Evolutionary conservation across 352 stramenopile species (phyloP).

Genomic region (Phytopythium aichiense): DNA sequence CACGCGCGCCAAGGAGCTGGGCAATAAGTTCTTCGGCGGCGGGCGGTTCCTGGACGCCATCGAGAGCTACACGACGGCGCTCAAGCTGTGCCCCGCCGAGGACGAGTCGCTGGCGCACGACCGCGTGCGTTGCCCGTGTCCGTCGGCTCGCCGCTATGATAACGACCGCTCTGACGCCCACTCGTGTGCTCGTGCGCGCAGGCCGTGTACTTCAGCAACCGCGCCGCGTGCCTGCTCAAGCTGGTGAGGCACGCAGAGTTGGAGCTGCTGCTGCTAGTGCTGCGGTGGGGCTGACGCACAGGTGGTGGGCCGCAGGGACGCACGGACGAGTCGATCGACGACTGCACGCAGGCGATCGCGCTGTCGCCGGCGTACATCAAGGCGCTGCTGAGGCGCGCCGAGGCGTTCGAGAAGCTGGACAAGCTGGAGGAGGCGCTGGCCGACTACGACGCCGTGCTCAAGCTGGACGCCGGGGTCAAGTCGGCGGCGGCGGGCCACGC

Average conservation of each 20-base stretch:
- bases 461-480: constrained; percentile 88
- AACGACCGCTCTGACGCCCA: no score
- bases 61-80: constrained; percentile 80
- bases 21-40: constrained; percentile 74
- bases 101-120: constrained; percentile 77
- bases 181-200: constrained; percentile 9
- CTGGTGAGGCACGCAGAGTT: constrained; percentile 20
- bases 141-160: background rate
- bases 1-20: constrained; percentile 75
- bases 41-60: constrained; percentile 74
- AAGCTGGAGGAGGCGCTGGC: constrained; percentile 92
- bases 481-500: constrained; percentile 49
- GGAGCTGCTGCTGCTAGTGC: background rate
- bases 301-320: constrained; percentile 23
- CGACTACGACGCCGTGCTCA: constrained; percentile 88
- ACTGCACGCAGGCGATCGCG: constrained; percentile 93
- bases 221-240: constrained; percentile 68
- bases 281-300: background rate
- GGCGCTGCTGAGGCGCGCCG: constrained; percentile 87
- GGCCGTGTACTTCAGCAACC: constrained; percentile 87
- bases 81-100: constrained; percentile 73
- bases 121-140: constrained; percentile 23
- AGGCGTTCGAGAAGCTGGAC: constrained; percentile 91
- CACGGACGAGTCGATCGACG: constrained; percentile 89
- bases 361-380: constrained; percentile 97